Base-by-base conservation (phyloP, 1,284 basidiomycete species). In the Rhodotorula sp. region DNA sequence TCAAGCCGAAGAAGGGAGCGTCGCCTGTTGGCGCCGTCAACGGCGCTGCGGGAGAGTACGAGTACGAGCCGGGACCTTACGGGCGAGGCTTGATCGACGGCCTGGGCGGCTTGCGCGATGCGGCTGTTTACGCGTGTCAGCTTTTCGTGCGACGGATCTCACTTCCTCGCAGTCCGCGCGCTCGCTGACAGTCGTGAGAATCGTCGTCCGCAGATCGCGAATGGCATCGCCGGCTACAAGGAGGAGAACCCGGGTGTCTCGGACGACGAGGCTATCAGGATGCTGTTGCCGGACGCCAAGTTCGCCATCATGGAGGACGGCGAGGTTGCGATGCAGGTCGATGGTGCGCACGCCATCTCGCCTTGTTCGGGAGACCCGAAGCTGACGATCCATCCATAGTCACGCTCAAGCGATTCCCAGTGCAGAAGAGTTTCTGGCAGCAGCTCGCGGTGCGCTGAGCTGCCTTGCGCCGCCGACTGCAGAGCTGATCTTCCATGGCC, bases 71-170 rank as follows among this genome's bases (percentile, higher is more conserved):
- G 1, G 78, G 78, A 1, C 78, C 80, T 0, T 77, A 79, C 58
- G 81, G 81, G 1, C 74, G 79, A 5, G 81, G 81, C 6, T 74
- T 82, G 29, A 74, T 82, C 24, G 81, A 82, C 68, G 77, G 78
- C 8, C 77, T 82, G 20, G 81, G 81, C n/a, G 81, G 81, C 0
- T 76, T 82, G 39, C 75, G 78, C 57, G 81, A 82, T 59, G 78
- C 80, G 4, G 79, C 80, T 1, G 68, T 77, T 51, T 77, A 79
- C 51, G 81, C 81, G 6, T 73, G 73, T 49, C 77, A 78, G 67
- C 64, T 76, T 9, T 78, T 75, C 61, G 66, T 77, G 48, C 61
- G 74, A n/a, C n/a, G n/a, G n/a, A n/a, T 61, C 20, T 19, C 22
- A 29, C 19, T n/a, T 27, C 46, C 5, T 24, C 30, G 0, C 22